Conservation (phyloP, 441 rosid species). For the Isatis lusitanica region DNA sequence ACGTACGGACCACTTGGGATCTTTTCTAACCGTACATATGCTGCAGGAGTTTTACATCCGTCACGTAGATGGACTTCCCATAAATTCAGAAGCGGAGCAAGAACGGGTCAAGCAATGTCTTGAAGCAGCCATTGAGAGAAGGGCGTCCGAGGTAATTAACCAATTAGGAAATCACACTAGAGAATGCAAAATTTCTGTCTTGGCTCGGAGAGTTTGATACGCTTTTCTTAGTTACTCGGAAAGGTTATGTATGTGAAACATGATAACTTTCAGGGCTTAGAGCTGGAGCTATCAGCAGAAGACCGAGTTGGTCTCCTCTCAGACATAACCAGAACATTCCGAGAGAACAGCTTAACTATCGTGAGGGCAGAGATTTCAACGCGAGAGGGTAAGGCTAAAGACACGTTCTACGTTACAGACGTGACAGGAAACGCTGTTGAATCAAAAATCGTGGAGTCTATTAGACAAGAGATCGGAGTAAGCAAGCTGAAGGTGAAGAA, state of each 20-base stretch:
- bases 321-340: conserved; percentile 80
- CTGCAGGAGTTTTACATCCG: conserved; percentile 89
- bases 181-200: neutral
- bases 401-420: conserved; percentile 82
- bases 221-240: neutral
- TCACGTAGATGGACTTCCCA: conserved; percentile 85
- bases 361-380: conserved; percentile 85
- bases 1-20: neutral
- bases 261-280: conserved; percentile 59
- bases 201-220: neutral
- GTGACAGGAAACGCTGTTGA: conserved; percentile 70
- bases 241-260: neutral
- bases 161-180: neutral
- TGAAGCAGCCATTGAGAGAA: conserved; percentile 90
- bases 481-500: conserved; percentile 60
- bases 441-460: conserved; percentile 58
- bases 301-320: conserved; percentile 87
- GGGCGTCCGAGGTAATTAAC: conserved; percentile 66
- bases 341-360: conserved; percentile 79
- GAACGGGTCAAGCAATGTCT: conserved; percentile 85
- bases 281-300: conserved; percentile 70
- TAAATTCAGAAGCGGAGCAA: conserved; percentile 88
- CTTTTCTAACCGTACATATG: conserved; percentile 1
- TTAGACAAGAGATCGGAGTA: conserved; percentile 63
- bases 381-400: conserved; percentile 61